Base-by-base conservation (phyloP, 805 yeast genomes). In the Teunomyces pallodes region DNA sequence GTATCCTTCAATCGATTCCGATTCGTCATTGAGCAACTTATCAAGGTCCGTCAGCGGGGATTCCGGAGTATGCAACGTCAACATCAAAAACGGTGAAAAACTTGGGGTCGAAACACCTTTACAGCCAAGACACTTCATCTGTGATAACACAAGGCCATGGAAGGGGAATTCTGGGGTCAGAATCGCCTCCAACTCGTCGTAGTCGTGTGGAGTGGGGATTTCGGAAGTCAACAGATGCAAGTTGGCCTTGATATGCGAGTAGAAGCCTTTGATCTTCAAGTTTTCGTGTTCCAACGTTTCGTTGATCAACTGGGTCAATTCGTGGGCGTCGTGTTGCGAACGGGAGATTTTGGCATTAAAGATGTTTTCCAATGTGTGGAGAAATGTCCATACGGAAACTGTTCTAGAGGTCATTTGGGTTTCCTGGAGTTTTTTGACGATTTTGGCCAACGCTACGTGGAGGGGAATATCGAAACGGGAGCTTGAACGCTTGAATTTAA, bases 241-340 rank as follows among this genome's bases (percentile, higher is more conserved):
- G 27, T 49, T 49, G 24, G 14, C 29, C n/a, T 32, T 39, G 32
- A 51, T 14, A 27, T 35, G 36, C 44, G 55, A 56, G 31, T 67
- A 54, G 42, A 69, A 70, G 42, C 67, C 70, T 30, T 62, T 65
- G 42, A 83, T 50, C 39, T 66, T 67, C 8, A 70, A 57, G 54
- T 79, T 75, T 60, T 92, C 97, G 46, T 75, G 76, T 44, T 86
- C 83, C 44, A 94, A 70, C 0, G 92, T 84, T 58, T 91, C 96
- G 17, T 92, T 69, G 16, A 91, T 75, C 45, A 89, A 67, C 61
- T 90, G 96, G 28, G 92, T 79, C 53, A 94, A 74, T 60, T 92
- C 99, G 58, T 94, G 97, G 0, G 98, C 97, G 69, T 92, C 99
- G 60, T 92, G 96, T 64, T 94, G 99, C 41, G 80, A 81, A 31